A percentile compares a stretch with the other conserved stretches of the same genome.
Evolutionary conservation across 805 yeast species (phyloP).

Genomic region (Saitoella complicata): DNA sequence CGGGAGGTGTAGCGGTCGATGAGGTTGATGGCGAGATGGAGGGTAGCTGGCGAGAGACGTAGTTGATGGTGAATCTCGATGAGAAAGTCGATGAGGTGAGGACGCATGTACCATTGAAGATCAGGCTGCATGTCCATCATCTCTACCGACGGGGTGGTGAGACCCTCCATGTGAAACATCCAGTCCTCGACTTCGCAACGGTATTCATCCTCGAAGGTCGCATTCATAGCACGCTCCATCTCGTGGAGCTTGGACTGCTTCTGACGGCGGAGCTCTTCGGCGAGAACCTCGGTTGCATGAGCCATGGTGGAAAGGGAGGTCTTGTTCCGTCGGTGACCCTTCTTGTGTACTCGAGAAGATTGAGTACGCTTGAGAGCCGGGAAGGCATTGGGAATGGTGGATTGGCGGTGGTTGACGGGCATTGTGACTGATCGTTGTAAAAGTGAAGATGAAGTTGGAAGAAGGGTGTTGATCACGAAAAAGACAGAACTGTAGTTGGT

Average conservation of each 20-base stretch:
- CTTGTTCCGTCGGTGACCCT: no score
- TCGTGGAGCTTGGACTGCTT: not conserved
- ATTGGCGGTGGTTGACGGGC: no score
- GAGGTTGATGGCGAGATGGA: conserved; percentile 51
- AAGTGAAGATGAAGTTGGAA: no score
- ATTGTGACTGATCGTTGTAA: no score
- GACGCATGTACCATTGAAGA: conserved; percentile 54
- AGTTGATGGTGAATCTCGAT: conserved; percentile 45
- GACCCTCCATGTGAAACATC: not conserved
- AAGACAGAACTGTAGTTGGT: no score
- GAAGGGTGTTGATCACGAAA: no score
- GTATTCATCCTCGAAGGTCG: not conserved
- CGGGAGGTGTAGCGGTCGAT: conserved; percentile 86
- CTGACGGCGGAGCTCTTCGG: no score
- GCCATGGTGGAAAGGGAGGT: no score
- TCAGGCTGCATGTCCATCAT: conserved; percentile 82
- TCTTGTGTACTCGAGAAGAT: no score
- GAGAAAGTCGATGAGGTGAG: conserved; percentile 61
- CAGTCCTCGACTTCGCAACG: not conserved
- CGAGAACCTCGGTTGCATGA: no score
- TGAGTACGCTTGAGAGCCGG: no score
- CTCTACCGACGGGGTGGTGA: conserved; percentile 11
- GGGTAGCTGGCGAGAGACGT: conserved; percentile 51
- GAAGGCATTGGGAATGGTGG: no score
- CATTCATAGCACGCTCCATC: not conserved